Evolutionary conservation across 2,329 filamentous ascomycete species (phyloP), one percentile per base, ranked within the genome.

Genomic region (Penicillium sp.): DNA sequence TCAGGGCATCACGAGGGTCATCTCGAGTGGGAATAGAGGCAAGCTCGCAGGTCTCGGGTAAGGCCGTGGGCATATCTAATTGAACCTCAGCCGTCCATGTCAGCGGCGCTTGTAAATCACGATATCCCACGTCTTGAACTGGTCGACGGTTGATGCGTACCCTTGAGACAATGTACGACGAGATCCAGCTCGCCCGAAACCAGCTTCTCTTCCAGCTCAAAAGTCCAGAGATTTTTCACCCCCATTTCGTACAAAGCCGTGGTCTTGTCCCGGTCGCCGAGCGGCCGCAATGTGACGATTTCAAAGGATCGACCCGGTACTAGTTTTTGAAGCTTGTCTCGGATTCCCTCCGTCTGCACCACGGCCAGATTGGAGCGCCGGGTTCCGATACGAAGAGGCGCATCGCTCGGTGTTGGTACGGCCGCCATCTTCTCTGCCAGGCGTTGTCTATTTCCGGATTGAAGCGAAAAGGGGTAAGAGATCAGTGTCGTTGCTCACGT

Each of bases 141-240:
- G 9, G 1, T 26, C 5, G 12, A n/a, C 1, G 2, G 24, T 5
- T 4, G 9, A 27, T 27, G n/a, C 7, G n/a, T 9, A 41, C 39
- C 90, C 76, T 96, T 96, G 67, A 95, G 75, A 56, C 82, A 88
- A 73, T 96, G 90, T 58, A 94, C 85, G 51, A 94, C 83, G 42
- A 91, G 68, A 70, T 94, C 87, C 53, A 94, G 67, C 57, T 85
- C 76, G 48, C 79, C 76, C 33, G 79, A 76, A 39, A 81, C 71
- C 35, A 95, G 76, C 62, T 81, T 76, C 7, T 81, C 84, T 70
- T 96, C 90, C 40, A 96, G 76, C 72, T 95, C 90, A 54, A 86
- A 81, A 5, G 90, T 95, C 90, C 90, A 96, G 13, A 57, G 50
- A 26, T 50, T 55, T 26, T 55, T 57, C 3, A 47, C 53, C 1